A percentile compares a stretch with the other conserved stretches of the same genome.
phyloP scores from a whole-genome alignment of 139 green algal species.

The Edaphochlamys debaryana region DNA sequence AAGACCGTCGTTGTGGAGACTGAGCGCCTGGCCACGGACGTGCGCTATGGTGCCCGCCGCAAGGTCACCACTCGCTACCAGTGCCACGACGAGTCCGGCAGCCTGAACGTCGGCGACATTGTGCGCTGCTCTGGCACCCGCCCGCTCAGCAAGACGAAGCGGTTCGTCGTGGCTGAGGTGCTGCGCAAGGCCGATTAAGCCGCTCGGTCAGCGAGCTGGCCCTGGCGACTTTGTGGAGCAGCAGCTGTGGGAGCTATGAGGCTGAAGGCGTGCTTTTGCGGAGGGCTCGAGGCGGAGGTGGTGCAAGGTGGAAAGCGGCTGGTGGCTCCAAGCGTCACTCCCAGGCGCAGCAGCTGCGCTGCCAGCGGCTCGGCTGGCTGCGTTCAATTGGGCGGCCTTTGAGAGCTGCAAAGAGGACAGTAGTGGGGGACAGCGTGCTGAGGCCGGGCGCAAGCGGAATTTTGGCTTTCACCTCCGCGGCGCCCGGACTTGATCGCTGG shows the following conservation, averaged over 20 bases:
- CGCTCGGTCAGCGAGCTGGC: neutral
- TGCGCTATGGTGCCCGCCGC: slow-evolving; percentile 61
- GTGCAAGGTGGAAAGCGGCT: too few species aligned
- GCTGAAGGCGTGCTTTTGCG: neutral
- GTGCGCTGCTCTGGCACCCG: slow-evolving; percentile 60
- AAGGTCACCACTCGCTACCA: slow-evolving; percentile 62
- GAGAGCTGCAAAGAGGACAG: too few species aligned
- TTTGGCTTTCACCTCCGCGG: too few species aligned
- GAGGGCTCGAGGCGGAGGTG: too few species aligned
- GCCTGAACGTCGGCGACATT: slow-evolving; percentile 57
- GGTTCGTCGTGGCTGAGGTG: slow-evolving; percentile 64
- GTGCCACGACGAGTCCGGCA: slow-evolving; percentile 51
- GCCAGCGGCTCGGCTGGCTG: neutral
- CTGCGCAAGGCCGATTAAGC: slow-evolving; percentile 61
- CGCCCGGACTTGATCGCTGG: too few species aligned
- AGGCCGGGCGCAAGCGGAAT: too few species aligned
- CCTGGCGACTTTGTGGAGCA: too few species aligned
- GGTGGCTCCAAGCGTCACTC: neutral
- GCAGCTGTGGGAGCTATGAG: too few species aligned
- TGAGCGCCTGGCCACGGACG: slow-evolving; percentile 57
- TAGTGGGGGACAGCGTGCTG: too few species aligned
- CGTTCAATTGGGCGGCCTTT: too few species aligned
- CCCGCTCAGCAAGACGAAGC: slow-evolving; percentile 72
- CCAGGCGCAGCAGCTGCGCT: neutral
- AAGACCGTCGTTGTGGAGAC: slow-evolving; percentile 55